Evolutionary conservation across 169 alveolate genomes (phyloP), one percentile per base, ranked within the genome.

Genomic region (Theileria annulata): DNA sequence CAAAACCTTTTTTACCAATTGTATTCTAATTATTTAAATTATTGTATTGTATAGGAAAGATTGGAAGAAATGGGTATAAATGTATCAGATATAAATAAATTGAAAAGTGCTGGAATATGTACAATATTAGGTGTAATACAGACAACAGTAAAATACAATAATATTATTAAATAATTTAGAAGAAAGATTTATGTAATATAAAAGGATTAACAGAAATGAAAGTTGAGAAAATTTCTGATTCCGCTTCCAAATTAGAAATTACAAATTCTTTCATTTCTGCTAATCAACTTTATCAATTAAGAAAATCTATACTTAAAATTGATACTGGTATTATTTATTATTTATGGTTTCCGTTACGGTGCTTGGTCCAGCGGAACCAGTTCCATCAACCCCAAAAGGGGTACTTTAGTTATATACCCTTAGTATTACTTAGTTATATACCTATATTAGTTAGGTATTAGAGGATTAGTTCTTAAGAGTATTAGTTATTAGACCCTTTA

Each of bases 151-250:
- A 21, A 4, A 64, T 3, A 5, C 3, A 25, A 21, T 64, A 23
- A 71, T 37, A 33, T 30, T 21, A 64, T 64, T 64, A 33, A 4
- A 30, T 4, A 4, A 4, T 35, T 3, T 70, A 70, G 27, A 84
- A 84, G 72, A 77, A 74, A 48, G 90, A 84, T 42, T 71, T 84
- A 42, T 75, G 87, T 42, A 84, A 76, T 27, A 92, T 97, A 1
- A 96, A 97, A 82, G 99, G 99, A 2, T 86, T 97, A 70, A 91
- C 97, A 59, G 99, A 97, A 74, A 94, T 92, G 48, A 96, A 96
- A 87, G 96, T 96, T 23, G 99, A 95, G 30, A 97, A 97, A 85
- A 87, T 97, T 2, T 78, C 92, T 35, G 96, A 95, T 62, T 98
- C 95, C 27, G 95, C 96, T 31, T 81, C 88, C 58, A 96, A 95